Percentiles rank a stretch among this genome's conserved stretches.
Evolutionary conservation across 768 basidiomycete genomes (phyloP).

Genomic region (Phaffia tasmanica): DNA sequence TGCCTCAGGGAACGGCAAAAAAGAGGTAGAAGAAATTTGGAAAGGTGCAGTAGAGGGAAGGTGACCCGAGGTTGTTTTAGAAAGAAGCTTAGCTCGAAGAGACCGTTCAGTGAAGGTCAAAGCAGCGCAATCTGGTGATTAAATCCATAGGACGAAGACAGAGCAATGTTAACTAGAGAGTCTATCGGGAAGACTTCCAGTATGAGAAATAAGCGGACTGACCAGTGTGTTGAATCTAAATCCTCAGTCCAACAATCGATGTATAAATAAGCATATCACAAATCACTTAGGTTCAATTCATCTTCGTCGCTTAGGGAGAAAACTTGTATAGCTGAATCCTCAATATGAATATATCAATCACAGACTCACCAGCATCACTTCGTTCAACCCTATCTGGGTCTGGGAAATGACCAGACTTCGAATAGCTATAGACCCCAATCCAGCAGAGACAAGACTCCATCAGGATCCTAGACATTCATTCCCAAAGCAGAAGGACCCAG

Average conservation of each 20-base stretch:
- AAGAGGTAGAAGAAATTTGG: constrained; percentile 21
- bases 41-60: constrained; percentile 22
- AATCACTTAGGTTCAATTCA: no score
- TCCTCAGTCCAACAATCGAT: no score
- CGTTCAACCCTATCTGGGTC: constrained; percentile 26
- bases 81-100: constrained; percentile 20
- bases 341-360: not conserved
- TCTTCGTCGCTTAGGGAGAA: no score
- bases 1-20: constrained; percentile 24
- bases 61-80: constrained; percentile 19
- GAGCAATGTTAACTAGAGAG: not conserved
- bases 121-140: constrained; percentile 25
- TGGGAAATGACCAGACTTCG: constrained; percentile 24
- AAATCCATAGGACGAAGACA: not conserved
- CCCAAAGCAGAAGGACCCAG: not conserved
- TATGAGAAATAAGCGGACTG: not conserved
- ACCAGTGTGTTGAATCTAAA: constrained; percentile 26
- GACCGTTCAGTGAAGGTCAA: constrained; percentile 24
- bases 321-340: no score
- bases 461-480: not conserved
- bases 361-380: constrained; percentile 25
- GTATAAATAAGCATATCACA: no score
- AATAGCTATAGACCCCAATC: constrained; percentile 8
- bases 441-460: not conserved
- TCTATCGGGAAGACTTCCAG: not conserved